Evolutionary conservation across 2,329 filamentous ascomycete genomes (phyloP).

Genomic region (Trichoderma oligosporum): DNA sequence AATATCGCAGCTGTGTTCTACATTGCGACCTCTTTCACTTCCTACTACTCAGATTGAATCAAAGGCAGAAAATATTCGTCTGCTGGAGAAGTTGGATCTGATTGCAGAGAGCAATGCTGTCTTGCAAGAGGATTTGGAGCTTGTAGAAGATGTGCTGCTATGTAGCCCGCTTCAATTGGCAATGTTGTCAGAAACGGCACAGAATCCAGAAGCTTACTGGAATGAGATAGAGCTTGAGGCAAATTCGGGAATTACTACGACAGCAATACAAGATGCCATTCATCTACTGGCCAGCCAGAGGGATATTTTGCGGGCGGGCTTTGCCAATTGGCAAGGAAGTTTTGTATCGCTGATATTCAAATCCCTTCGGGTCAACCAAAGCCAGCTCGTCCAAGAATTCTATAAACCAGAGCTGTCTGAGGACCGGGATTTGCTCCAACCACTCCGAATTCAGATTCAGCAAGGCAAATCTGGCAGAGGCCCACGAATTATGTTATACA

Average conservation of each 20-base stretch:
- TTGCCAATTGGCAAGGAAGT: conserved; percentile 48
- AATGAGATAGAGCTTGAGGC: conserved; percentile 72
- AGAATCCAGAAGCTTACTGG: conserved; percentile 61
- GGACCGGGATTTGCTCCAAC: conserved; percentile 45
- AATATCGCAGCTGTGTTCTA: conserved; percentile 31
- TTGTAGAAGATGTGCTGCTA: conserved; percentile 45
- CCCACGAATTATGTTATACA: conserved; percentile 45
- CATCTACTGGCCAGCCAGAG: conserved; percentile 50
- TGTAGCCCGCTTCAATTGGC: conserved; percentile 73
- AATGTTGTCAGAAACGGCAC: conserved; percentile 73
- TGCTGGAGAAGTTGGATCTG: conserved; percentile 22
- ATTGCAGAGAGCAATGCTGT: conserved; percentile 23
- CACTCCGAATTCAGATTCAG: conserved; percentile 59
- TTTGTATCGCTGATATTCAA: conserved; percentile 57
- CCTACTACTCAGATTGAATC: neutral
- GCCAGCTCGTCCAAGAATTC: conserved; percentile 39
- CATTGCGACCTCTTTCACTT: neutral
- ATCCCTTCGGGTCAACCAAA: conserved; percentile 39
- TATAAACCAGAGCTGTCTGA: conserved; percentile 39
- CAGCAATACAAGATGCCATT: conserved; percentile 49
- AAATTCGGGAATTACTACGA: conserved; percentile 31
- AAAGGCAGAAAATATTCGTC: conserved; percentile 17
- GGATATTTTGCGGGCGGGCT: conserved; percentile 70
- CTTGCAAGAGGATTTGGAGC: conserved; percentile 22
- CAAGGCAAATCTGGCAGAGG: conserved; percentile 22